Evolutionary conservation across 2,329 filamentous ascomycete genomes (phyloP), one percentile per base, ranked within the genome.

Genomic region (Tolypocladium tropicale): DNA sequence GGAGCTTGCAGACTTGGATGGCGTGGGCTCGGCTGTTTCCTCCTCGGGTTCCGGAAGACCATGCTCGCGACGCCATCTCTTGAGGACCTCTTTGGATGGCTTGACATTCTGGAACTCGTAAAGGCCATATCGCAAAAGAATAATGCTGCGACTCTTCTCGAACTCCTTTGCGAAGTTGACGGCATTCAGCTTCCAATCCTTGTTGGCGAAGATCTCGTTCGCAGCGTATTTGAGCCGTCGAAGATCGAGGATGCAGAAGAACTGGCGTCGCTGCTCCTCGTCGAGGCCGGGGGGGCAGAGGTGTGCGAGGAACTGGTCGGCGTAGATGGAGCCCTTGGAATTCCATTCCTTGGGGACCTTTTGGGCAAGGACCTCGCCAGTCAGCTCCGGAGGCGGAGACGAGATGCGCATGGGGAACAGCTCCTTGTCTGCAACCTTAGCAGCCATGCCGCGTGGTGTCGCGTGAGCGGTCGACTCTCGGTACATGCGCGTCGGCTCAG

Each of bases 81-180:
- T 80, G 55, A 83, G 72, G 10, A 82, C 73, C 41, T 82, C 78
- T 58, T 77, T 78, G 0, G 80, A 81, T 1, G 80, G 79, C 63
- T 82, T 82, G 46, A 83, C 76, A 21, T 79, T 83, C 70, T 83
- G 82, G 70, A 84, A 84, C 62, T 83, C 78, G 63, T 84, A 84
- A 2, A 84, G 74, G 2, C 81, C 81, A 59, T 84, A 84, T 52
- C 81, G 79, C 56, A 84, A 64, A 68, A 84, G 77, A 56, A 84
- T 83, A 48, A 84, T 70, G 61, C 80, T 81, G 52, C 81, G 75
- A 64, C 80, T 84, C 72, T 84, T 84, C 65, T 84, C 81, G 58
- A 82, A 84, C 65, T 84, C 81, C 65, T 83, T 84, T 41, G 81
- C 80, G 57, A 84, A 84, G 65, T 83, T 84, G 60, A 80, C 66